Base-by-base conservation (phyloP, 306 rosid genomes). In the Begonia peltatifolia region DNA sequence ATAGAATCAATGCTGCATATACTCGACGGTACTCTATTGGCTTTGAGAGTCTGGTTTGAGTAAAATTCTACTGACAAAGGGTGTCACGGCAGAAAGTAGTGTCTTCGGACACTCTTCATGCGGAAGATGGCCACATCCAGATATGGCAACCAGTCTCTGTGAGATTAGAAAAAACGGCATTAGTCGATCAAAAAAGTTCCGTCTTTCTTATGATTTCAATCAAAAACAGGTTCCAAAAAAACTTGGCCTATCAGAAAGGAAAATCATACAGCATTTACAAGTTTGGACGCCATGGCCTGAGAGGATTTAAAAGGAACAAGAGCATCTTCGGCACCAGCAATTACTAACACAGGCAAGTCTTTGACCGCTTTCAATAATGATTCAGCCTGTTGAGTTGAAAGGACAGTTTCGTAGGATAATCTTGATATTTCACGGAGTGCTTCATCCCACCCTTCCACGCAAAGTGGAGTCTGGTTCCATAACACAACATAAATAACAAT, bases 101-200 rank as follows among this genome's bases (percentile, higher is more conserved):
- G 97, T 93, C 69, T 86, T 84, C 1, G 97, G 95, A 68, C 95
- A 89, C 69, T 89, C 97, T 73, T 89, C 97, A 42, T 84, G 97
- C 7, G 97, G 97, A 44, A 89, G 94, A 72, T 89, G 97, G 14
- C 97, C 97, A 43, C 97, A 89, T 49, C 93, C 93, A 5, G 95
- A 84, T 65, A 89, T 76, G 9, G 81, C 80, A 48, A 89, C 93
- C 52, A 89, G 62, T 72, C 94, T 80, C 97, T 89, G 95, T 78
- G 67, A 41, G 18, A 23, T 60, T 9, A 14, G 12, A 59, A 59
- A 7, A 14, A 20, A 50, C 14, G 48, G 14, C 48, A 44, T 10
- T 44, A 10, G 6, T 30, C 38, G 9, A 30, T 5, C 35, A 25
- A 25, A 25, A 1, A 25, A 25, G 35, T 3, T 25, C 5, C 4